Base-by-base conservation (phyloP, 305 asterid genomes). In the Petunia hybrid region DNA sequence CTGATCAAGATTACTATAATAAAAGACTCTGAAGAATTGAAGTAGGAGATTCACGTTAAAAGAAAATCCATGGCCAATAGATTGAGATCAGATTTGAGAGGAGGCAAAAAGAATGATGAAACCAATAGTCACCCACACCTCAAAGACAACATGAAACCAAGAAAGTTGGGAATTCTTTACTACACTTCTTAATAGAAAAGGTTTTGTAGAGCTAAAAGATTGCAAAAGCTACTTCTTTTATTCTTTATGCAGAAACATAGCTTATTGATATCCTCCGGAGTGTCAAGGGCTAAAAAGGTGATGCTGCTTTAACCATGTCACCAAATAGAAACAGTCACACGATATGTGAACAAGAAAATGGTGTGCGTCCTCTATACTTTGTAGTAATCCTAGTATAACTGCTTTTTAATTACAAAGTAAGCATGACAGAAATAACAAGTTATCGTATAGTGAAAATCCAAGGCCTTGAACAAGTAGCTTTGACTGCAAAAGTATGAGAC, bases 191-290 rank as follows among this genome's bases (percentile, higher is more conserved):
- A 14, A 51, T 10, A 71, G 61, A 71, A 71, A 48, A 71, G 77
- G 61, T 71, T 48, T 41, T 1, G 3, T 35, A 46, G 64, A 53
- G 79, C 79, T 74, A 74, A 51, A 46, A 12, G 39, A 73, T 51
- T 51, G 46, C 48, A 74, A 74, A 53, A 53, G 79, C 45, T 74
- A 74, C 79, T 74, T 74, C 64, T 74, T 53, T 74, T 53, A 53
- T 53, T 74, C 64, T 8, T 55, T 74, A 5, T 74, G 79, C 79
- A 53, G 5, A 31, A 74, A 36, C 35, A 36, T 60, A 6, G 22
- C 79, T 74, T 74, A 36, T 35, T 36, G 35, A 48, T 46, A 36
- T 46, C 63, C 53, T 73, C 61, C 8, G 13, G 56, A 48, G 48
- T 56, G 48, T 73, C 63, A 36, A 51, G 35, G 63, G 48, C 13